phyloP scores from a whole-genome alignment of 2,329 filamentous ascomycete species.

The Pseudogymnoascus sp. region DNA sequence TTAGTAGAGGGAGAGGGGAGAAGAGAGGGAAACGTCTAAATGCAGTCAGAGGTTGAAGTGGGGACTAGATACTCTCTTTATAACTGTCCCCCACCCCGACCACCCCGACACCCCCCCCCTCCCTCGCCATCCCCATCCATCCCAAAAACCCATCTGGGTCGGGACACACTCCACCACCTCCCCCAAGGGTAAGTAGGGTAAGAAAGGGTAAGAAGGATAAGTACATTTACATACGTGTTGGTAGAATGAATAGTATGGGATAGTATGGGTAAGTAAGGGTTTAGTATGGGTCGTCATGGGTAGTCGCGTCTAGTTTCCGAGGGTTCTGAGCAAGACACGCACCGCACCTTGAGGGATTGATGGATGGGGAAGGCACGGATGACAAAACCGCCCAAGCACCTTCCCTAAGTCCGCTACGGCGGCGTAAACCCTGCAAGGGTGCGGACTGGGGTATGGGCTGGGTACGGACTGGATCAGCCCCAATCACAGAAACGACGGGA shows the following conservation, averaged over 20 bases:
- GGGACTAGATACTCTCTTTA: background rate
- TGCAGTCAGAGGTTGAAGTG: background rate
- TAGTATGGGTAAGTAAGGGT: too few relatives aligned
- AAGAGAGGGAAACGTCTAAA: background rate
- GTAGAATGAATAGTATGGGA: too few relatives aligned
- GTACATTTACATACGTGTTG: too few relatives aligned
- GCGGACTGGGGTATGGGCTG: too few relatives aligned
- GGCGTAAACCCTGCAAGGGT: background rate
- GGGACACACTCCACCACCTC: background rate
- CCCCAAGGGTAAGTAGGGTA: background rate
- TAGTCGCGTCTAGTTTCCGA: background rate
- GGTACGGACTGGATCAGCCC: background rate
- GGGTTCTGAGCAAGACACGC: background rate
- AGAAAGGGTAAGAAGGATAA: too few relatives aligned
- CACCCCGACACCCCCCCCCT: too few relatives aligned
- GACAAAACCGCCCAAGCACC: background rate
- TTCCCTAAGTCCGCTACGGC: background rate
- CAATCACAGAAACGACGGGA: background rate
- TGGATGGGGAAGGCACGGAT: background rate
- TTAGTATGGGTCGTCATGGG: too few relatives aligned
- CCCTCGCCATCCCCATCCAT: too few relatives aligned
- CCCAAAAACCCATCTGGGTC: too few relatives aligned
- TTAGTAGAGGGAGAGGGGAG: background rate
- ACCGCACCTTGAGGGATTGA: background rate
- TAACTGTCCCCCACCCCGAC: background rate